phyloP scores from a whole-genome alignment of 2,329 filamentous ascomycete species.

The Coniochaeta pulveracea region DNA sequence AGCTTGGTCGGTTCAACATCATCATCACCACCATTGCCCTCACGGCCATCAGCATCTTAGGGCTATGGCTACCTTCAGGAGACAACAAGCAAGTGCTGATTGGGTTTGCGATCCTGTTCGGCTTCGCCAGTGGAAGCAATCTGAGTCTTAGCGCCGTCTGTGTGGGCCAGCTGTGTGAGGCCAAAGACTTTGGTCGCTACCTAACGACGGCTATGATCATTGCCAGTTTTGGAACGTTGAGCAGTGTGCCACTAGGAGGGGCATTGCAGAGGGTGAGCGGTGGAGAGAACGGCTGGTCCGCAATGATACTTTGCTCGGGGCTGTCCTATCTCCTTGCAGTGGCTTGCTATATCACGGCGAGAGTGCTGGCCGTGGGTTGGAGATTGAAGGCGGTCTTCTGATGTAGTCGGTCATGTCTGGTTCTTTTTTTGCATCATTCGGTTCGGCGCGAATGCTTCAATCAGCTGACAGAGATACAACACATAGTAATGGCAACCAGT shows the following conservation, averaged over 20 bases:
- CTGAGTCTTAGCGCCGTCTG: constrained; percentile 71
- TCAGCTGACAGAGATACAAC: no score
- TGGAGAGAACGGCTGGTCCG: constrained; percentile 21
- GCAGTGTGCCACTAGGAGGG: constrained; percentile 32
- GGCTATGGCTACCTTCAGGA: constrained; percentile 58
- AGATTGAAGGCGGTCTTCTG: constrained; percentile 15
- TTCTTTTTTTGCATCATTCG: no score
- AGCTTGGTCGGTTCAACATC: constrained; percentile 68
- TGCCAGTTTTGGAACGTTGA: constrained; percentile 57
- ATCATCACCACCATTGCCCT: constrained; percentile 56
- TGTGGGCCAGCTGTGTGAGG: constrained; percentile 68
- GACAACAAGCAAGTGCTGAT: constrained; percentile 46
- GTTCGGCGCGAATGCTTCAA: no score
- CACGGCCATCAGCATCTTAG: constrained; percentile 44
- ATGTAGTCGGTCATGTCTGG: no score
- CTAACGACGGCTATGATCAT: constrained; percentile 70
- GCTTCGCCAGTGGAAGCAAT: constrained; percentile 69
- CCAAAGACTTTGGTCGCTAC: constrained; percentile 53
- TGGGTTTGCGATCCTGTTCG: constrained; percentile 61
- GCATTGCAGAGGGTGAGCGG: constrained; percentile 20
- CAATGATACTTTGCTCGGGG: constrained; percentile 26
- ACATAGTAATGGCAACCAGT: no score
- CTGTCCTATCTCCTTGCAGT: constrained; percentile 21
- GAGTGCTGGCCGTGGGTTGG: constrained; percentile 25
- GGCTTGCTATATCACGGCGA: constrained; percentile 19